Conservation (phyloP, 2,329 filamentous ascomycete species). For the Thelonectria discophora region DNA sequence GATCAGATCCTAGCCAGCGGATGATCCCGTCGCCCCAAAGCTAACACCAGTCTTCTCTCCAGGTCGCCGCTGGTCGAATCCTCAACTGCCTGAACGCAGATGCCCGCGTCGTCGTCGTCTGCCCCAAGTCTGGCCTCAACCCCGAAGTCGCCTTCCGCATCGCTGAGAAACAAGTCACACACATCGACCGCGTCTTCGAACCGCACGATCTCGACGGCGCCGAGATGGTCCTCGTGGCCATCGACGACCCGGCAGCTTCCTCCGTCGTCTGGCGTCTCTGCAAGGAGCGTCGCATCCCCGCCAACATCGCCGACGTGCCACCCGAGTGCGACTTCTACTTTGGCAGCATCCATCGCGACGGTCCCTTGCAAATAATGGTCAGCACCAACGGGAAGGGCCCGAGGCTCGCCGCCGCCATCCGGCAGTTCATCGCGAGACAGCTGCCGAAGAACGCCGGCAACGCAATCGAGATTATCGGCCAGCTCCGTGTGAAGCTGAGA, state of each 20-base stretch:
- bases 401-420: conserved; percentile 85
- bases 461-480: conserved; percentile 86
- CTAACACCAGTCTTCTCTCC: conserved; percentile 28
- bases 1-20: not conserved
- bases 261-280: conserved; percentile 92
- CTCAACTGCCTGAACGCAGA: conserved; percentile 95
- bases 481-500: conserved; percentile 80
- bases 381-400: conserved; percentile 98
- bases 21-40: not conserved
- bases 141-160: conserved; percentile 88
- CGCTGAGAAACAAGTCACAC: conserved; percentile 75
- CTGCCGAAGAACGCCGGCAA: conserved; percentile 83
- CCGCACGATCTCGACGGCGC: conserved; percentile 83
- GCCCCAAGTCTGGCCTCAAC: conserved; percentile 81
- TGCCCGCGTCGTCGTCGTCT: conserved; percentile 86
- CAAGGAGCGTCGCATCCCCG: conserved; percentile 82
- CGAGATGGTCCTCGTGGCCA: conserved; percentile 90
- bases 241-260: conserved; percentile 93
- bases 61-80: conserved; percentile 96
- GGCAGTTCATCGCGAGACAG: conserved; percentile 79
- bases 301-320: conserved; percentile 97
- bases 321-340: conserved; percentile 99
- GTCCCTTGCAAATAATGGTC: conserved; percentile 97
- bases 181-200: conserved; percentile 85
- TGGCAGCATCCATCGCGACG: conserved; percentile 92